These are phyloP conservation scores for Hypomontagnella monticulosa DNA, from an alignment of 495 filamentous ascomycete genomes.

Conservation along the genomic window DNA sequence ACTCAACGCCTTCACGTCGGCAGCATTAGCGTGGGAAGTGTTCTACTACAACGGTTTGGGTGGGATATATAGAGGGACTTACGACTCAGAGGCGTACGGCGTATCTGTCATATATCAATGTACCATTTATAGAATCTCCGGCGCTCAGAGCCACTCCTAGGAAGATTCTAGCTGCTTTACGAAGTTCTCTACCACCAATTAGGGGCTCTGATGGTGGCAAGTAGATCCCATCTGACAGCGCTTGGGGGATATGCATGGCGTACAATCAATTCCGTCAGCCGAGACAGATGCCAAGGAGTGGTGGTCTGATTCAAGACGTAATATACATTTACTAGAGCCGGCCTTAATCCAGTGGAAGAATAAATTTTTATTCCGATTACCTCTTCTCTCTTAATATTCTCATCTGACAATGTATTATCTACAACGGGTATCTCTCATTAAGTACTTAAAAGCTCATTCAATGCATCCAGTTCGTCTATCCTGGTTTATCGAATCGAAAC, in stretches of 20 bases:
- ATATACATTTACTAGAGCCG: not conserved
- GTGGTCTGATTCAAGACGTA: not conserved
- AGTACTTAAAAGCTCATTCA: constrained; percentile 13
- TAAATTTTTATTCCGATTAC: constrained; percentile 1
- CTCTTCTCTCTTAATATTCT: not conserved
- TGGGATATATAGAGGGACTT: no score
- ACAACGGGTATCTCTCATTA: constrained; percentile 35
- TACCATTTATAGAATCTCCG: no score
- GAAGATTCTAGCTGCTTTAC: no score
- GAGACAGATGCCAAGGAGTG: not conserved
- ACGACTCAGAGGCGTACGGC: no score
- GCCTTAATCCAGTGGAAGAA: not conserved
- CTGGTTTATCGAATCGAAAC: constrained; percentile 21
- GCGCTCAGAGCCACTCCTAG: no score
- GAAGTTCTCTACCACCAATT: no score
- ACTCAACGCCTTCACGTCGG: no score
- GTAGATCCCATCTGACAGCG: not conserved
- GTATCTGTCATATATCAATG: no score
- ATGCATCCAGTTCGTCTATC: constrained; percentile 26
- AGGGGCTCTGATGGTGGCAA: not conserved
- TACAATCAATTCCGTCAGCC: constrained; percentile 1
- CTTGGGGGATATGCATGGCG: not conserved
- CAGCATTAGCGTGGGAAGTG: no score
- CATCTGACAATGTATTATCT: constrained; percentile 13
- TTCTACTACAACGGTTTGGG: no score